Base-by-base conservation (phyloP, 148 eudicot genomes). In the Agrostemma githago region DNA sequence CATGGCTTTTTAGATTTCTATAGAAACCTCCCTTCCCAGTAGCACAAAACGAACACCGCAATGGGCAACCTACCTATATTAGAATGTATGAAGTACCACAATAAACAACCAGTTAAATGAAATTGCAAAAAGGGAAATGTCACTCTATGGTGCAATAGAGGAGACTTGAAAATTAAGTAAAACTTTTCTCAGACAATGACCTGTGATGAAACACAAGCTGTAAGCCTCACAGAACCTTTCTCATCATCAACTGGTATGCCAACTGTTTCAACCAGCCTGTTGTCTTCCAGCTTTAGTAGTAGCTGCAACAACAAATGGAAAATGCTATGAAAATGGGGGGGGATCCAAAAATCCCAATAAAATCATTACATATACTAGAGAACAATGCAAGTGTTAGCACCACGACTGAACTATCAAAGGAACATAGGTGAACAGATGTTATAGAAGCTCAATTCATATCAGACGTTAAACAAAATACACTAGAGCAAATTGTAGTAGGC, bases 141-240 rank as follows among this genome's bases (percentile, higher is more conserved):
- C 38, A 6, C 16, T 20, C 41, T 16, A 19, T 6, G 65, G 65
- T 7, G 20, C 56, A 40, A 15, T n/a, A 74, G 15, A 59, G 14
- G 15, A 53, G 14, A 62, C 20, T 56, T 43, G 12, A 61, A 40
- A 56, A 2, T 71, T 43, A 62, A 71, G 54, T 14, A 51, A n/a
- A 54, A 12, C 12, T 11, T 40, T 53, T 57, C 11, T 58, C 21
- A 59, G 77, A 82, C 57, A 68, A 76, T 77, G 44, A 96, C 99
- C 99, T 96, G 99, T 64, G 99, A 96, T 76, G 99, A 96, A 74
- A 96, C 88, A 81, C 99, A 96, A 60, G 97, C 99, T 74, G 99
- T 96, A 74, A 96, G 92, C 57, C 97, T 91, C 66, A 84, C 73
- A 56, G 97, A 84, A 74, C 97, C 96, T 82, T 86, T 92, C 79